phyloP scores from a whole-genome alignment of 495 filamentous ascomycete genomes.

The Penicillium ucsense region DNA sequence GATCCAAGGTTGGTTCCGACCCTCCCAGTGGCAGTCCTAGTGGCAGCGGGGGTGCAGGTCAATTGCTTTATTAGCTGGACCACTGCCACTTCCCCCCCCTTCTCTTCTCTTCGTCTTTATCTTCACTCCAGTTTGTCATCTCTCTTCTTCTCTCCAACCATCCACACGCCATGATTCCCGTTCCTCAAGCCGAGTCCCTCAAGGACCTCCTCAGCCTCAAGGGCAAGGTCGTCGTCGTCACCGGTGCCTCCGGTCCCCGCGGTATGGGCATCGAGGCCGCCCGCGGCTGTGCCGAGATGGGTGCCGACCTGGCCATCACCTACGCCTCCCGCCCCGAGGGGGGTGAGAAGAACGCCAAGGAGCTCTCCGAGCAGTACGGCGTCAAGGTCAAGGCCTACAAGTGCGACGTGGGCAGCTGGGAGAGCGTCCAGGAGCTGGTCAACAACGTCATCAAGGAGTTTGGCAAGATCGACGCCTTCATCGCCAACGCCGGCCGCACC shows the following conservation, averaged over 20 bases:
- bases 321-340: conserved; percentile 52
- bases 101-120: neutral
- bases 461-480: conserved; percentile 56
- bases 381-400: conserved; percentile 63
- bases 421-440: conserved; percentile 41
- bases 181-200: conserved; percentile 49
- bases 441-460: conserved; percentile 49
- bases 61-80: too few species aligned
- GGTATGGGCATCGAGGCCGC: conserved; percentile 70
- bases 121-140: neutral
- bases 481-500: conserved; percentile 60
- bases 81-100: neutral
- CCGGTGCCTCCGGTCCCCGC: conserved; percentile 56
- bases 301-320: conserved; percentile 59
- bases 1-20: too few species aligned
- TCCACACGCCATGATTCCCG: conserved; percentile 39
- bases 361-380: conserved; percentile 48
- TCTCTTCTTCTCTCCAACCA: neutral
- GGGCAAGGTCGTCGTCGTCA: conserved; percentile 64
- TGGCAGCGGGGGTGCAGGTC: too few species aligned
- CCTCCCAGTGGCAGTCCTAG: too few species aligned
- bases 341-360: conserved; percentile 56
- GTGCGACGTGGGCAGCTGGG: conserved; percentile 42
- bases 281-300: conserved; percentile 63
- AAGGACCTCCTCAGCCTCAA: conserved; percentile 61